phyloP scores from a whole-genome alignment of 1,284 basidiomycete species.

The Exsudoporus floridanus region DNA sequence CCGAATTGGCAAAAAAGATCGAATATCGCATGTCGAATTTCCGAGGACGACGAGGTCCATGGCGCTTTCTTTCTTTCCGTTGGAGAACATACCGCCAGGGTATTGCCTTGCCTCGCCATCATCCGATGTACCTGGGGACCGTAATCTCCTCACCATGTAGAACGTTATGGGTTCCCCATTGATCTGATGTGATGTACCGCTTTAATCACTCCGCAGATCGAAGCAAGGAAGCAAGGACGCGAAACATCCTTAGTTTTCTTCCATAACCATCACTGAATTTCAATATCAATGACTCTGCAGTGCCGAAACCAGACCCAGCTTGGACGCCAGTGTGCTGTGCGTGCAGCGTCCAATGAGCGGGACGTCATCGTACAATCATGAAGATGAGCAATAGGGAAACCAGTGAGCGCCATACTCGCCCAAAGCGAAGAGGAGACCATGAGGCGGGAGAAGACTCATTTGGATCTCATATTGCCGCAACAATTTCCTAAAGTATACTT shows the following conservation, averaged over 20 bases:
- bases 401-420: neutral
- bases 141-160: conserved; percentile 2
- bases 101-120: neutral
- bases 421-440: conserved; percentile 13
- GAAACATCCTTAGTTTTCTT: conserved; percentile 14
- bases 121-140: conserved; percentile 5
- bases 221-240: conserved; percentile 9
- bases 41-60: conserved; percentile 23
- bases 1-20: conserved; percentile 11
- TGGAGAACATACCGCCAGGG: conserved; percentile 1
- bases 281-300: conserved; percentile 8
- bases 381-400: neutral
- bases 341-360: neutral
- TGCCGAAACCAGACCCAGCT: neutral
- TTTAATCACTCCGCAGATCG: conserved; percentile 30
- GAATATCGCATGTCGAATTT: conserved; percentile 19
- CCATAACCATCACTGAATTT: conserved; percentile 33
- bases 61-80: neutral
- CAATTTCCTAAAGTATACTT: conserved; percentile 8
- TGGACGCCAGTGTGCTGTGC: neutral
- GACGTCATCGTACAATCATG: conserved; percentile 1
- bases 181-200: conserved; percentile 21
- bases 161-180: conserved; percentile 9
- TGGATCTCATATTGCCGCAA: conserved; percentile 6
- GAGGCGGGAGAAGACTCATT: conserved; percentile 11